phyloP scores from a whole-genome alignment of 2,329 filamentous ascomycete genomes.

The Pezicula neosporulosa region DNA sequence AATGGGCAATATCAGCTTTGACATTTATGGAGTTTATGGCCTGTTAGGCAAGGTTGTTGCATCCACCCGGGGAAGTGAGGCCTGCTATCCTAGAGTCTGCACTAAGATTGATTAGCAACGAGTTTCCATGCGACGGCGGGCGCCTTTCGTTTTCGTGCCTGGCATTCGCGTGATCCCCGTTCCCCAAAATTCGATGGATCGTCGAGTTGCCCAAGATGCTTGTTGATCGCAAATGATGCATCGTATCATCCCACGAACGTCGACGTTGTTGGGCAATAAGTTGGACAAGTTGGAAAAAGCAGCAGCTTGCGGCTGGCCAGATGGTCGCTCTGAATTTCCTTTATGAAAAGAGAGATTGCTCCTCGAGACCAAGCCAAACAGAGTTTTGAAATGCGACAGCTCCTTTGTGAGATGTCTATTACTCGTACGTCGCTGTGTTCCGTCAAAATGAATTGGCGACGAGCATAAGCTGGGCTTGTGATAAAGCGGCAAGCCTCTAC shows the following conservation, averaged over 20 bases:
- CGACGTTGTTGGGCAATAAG: not conserved
- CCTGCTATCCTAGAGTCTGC: constrained; percentile 3
- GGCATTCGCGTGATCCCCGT: constrained; percentile 8
- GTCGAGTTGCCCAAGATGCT: not conserved
- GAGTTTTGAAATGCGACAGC: constrained; percentile 1
- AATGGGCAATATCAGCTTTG: not conserved
- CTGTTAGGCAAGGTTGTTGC: constrained; percentile 6
- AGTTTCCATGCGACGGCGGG: constrained; percentile 9
- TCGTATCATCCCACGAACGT: not conserved
- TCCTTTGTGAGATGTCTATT: constrained; percentile 3
- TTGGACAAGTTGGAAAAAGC: constrained; percentile 1
- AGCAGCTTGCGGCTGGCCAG: not conserved
- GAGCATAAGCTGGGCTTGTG: constrained; percentile 9
- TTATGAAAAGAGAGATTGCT: not conserved
- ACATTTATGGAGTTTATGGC: not conserved
- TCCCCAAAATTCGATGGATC: constrained; percentile 6
- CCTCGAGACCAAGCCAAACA: not conserved
- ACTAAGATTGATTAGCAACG: not conserved
- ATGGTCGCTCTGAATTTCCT: not conserved
- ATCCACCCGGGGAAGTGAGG: constrained; percentile 16
- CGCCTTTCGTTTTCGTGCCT: constrained; percentile 12
- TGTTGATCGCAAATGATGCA: constrained; percentile 1
- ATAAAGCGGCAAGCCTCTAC: constrained; percentile 10
- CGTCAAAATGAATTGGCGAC: constrained; percentile 17
- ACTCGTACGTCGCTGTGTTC: constrained; percentile 12